Percentiles rank a stretch among this genome's conserved stretches.
Evolutionary conservation across 73 alveolate genomes (phyloP).

Genomic region (Paramecium biaurelia): DNA sequence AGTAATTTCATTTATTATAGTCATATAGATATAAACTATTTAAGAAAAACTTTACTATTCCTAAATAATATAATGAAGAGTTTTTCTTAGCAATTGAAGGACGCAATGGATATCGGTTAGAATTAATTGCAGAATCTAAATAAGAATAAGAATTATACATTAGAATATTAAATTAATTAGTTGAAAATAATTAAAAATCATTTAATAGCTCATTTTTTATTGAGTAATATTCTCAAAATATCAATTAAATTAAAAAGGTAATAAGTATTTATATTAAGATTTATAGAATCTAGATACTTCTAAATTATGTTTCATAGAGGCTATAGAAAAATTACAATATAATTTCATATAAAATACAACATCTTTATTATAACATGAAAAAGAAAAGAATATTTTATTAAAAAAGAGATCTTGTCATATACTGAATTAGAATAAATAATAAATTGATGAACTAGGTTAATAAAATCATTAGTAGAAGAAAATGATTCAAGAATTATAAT

Average conservation of each 20-base stretch:
- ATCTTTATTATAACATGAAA: neutral
- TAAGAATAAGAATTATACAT: neutral
- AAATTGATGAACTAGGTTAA: neutral
- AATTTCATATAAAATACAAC: neutral
- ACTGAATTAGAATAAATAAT: neutral
- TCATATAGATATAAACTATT: neutral
- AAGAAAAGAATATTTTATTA: neutral
- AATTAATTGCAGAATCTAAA: conserved; percentile 1
- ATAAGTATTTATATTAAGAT: neutral
- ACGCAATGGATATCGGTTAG: neutral
- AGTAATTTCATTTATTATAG: neutral
- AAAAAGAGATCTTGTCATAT: neutral
- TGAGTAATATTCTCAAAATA: neutral
- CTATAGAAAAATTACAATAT: neutral
- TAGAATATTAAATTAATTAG: neutral
- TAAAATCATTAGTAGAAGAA: neutral
- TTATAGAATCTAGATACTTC: neutral
- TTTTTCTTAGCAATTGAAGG: neutral
- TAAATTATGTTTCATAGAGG: neutral
- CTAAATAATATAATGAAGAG: neutral
- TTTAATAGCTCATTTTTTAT: neutral
- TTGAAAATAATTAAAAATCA: neutral
- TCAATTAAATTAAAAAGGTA: neutral
- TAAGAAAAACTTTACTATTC: neutral
- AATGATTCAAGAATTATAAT: neutral